A percentile compares a stretch with the other conserved stretches of the same genome.
Evolutionary conservation across 805 yeast genomes (phyloP).

Genomic region (Lachancea sp.): DNA sequence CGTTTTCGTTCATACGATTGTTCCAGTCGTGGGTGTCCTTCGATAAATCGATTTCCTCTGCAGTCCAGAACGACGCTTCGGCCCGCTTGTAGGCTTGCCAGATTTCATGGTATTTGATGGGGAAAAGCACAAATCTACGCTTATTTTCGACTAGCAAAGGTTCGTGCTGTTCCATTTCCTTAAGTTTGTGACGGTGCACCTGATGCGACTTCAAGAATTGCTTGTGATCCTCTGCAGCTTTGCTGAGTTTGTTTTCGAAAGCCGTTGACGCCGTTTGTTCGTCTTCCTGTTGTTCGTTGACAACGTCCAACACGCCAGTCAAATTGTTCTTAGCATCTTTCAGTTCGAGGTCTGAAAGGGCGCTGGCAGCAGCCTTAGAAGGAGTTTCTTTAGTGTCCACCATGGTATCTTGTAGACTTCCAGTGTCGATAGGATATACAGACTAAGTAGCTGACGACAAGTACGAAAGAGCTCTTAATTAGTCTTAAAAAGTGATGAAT

Average conservation of each 20-base stretch:
- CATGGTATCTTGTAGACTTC: constrained; percentile 5
- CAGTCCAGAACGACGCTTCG: constrained; percentile 99
- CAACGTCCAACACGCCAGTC: constrained; percentile 39
- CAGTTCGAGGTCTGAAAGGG: constrained; percentile 47
- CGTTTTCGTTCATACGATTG: constrained; percentile 79
- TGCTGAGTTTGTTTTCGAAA: constrained; percentile 25
- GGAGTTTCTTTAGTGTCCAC: constrained; percentile 58
- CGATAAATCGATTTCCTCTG: constrained; percentile 94
- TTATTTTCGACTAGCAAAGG: constrained; percentile 82
- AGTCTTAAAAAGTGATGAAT: too few species aligned
- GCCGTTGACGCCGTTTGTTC: constrained; percentile 10
- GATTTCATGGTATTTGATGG: constrained; percentile 93
- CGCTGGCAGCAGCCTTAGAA: constrained; percentile 56
- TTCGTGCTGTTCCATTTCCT: constrained; percentile 77
- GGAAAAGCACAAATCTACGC: constrained; percentile 87
- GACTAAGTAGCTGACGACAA: too few species aligned
- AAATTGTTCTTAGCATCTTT: constrained; percentile 39
- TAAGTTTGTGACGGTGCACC: constrained; percentile 66
- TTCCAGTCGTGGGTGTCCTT: constrained; percentile 94
- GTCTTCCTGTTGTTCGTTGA: constrained; percentile 23
- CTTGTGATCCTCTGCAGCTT: constrained; percentile 40
- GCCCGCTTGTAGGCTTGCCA: constrained; percentile 99
- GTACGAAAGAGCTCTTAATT: too few species aligned
- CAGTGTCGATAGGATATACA: too few species aligned
- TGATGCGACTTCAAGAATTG: constrained; percentile 55